Evolutionary conservation across 495 filamentous ascomycete genomes (phyloP), one percentile per base, ranked within the genome.

Genomic region (Tuber umbilicatum): DNA sequence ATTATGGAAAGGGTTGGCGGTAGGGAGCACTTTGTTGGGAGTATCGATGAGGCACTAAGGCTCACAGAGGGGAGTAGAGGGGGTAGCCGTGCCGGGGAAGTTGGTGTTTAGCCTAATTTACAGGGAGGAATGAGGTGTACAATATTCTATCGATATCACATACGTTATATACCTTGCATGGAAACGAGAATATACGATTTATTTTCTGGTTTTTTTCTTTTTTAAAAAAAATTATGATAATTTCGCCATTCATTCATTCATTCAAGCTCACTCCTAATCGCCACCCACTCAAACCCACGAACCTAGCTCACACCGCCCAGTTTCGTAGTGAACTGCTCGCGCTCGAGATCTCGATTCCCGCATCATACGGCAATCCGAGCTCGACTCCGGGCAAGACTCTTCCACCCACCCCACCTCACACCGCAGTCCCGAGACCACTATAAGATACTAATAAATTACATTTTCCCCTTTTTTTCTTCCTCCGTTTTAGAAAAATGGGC

Each of bases 41-140:
- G 90, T 80, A 93, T 99, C 16, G 89, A 93, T 47, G 91, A 96
- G 80, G 95, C 95, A 31, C 82, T 97, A 79, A 88, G 89, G 73
- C 81, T 42, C 37, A 68, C 76, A 37, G 73, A 73, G 74, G 74
- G 74, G 47, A 40, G 69, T 31, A 40, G 69, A 21, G 70, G 76
- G 2, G 64, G 37, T 23, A 73, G 76, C 16, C 71, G 72, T n/a
- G 64, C 42, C 38, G 74, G 70, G 27, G 77, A 75, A 37, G 77
- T 35, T 7, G 27, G 27, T 23, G 77, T 79, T 41, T 78, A 73
- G 37, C 27, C 2, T 55, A 60, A 60, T 27, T 3, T 27, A 60
- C n/a, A 31, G 27, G 12, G 55, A 5, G 14, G 27, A n/a, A n/a
- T n/a, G n/a, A 14, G 55, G 55, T 64, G 55, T 64, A n/a, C n/a